Base-by-base conservation (phyloP, 2,329 filamentous ascomycete species). In the Penicillium concentricum region DNA sequence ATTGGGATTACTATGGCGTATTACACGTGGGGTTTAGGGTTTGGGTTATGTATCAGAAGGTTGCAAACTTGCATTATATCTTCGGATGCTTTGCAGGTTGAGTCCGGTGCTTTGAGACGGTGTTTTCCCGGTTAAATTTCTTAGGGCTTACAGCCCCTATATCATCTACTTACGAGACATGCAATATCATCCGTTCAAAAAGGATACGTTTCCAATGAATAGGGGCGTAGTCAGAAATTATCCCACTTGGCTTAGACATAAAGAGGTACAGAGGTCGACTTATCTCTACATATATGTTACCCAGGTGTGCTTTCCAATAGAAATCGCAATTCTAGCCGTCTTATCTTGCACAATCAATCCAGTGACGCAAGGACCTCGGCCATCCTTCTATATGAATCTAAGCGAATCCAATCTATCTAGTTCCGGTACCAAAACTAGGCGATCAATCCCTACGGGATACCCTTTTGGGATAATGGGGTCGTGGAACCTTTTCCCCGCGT, bases 1-100 rank as follows among this genome's bases (percentile, higher is more conserved):
- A 15, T 34, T 50, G 37, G 30, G 42, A 52, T 52, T 26, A 24
- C 22, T 45, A 42, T 24, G 57, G 58, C 55, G 55, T 56, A 53
- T 56, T 39, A 32, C 41, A 48, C 12, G 49, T 49, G 37, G 48
- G 37, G 15, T 34, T 45, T 47, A 15, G 37, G 24, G 30, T 38
- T 51, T 37, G 28, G 24, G 26, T 51, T 37, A 18, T 45, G 12
- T n/a, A 32, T 15, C 9, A 28, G 20, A 32, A 35, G 54, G 35
- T 37, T 37, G 26, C 28, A 28, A 28, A 26, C 18, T 53, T 34
- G 41, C 45, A 42, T 42, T 22, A 26, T 30, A 2, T 24, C 24
- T 46, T 49, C 3, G 26, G 48, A 46, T 51, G 18, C n/a, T 41
- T 52, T 16, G 22, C 28, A n/a, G 10, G 39, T 37, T 34, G 8